Conservation (phyloP, 2,329 filamentous ascomycete genomes). For the Helotiales sp. region DNA sequence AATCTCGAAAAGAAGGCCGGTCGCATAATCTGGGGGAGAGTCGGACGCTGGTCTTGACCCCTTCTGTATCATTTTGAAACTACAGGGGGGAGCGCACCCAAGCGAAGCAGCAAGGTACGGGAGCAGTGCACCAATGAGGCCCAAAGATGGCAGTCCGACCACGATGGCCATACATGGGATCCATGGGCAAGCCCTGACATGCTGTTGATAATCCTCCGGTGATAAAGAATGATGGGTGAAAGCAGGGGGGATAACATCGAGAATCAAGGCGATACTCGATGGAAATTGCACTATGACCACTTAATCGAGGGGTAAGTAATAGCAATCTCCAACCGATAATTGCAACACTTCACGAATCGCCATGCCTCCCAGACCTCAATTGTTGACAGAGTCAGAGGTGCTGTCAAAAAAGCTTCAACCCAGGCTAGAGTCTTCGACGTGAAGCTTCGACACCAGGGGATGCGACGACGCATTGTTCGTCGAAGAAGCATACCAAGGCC, state of each 20-base stretch:
- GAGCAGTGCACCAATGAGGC: not conserved
- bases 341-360: not conserved
- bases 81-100: not conserved
- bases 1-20: not conserved
- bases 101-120: not conserved
- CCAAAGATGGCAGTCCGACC: not conserved
- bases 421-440: not conserved
- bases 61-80: slow-evolving; percentile 26
- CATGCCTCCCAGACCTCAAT: not conserved
- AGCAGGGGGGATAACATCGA: not conserved
- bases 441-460: not conserved
- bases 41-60: slow-evolving; percentile 14
- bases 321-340: not conserved
- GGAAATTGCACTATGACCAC: not conserved
- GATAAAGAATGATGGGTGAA: not conserved
- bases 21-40: slow-evolving; percentile 21
- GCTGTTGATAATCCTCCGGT: not conserved
- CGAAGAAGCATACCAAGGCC: not conserved
- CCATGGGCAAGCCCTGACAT: not conserved
- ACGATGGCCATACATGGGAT: not conserved
- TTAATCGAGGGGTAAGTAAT: not conserved
- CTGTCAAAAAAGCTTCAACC: not conserved
- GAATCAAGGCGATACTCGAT: not conserved
- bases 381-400: not conserved
- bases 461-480: not conserved